Base-by-base conservation (phyloP, 306 rosid genomes). In the Begonia fuchsioides region DNA sequence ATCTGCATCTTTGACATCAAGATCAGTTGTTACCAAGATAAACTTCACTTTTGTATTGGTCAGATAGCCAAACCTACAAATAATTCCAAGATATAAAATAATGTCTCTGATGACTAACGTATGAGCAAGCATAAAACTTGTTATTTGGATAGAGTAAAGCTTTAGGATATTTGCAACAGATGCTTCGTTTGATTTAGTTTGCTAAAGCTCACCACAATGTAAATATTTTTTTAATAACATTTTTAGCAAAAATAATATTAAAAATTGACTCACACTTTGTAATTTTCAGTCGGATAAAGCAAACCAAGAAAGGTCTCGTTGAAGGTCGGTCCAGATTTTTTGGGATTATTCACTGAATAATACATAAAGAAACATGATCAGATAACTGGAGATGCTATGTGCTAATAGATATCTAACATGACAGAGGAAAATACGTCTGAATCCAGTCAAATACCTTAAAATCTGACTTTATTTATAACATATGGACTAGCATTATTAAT, bases 41-140 rank as follows among this genome's bases (percentile, higher is more conserved):
- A 90, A 82, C 74, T 90, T 90, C 68, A 90, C 98, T 71, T 85
- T 85, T 12, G 98, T 90, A 64, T 90, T 90, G 39, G 95, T 90
- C 73, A 90, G 67, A 67, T 90, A 90, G 35, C 98, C 98, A 47
- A 78, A 85, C 40, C 98, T 90, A 72, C 62, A 72, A 63, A 66
- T 17, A 19, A 64, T 11, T n/a, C 45, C 9, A 1, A 41, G 32
- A 44, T 44, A 26, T 59, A 52, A 16, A 49, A 48, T 17, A 13
- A n/a, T 9, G 0, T 1, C 6, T 0, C 32, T n/a, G n/a, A n/a
- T n/a, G n/a, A n/a, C n/a, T n/a, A n/a, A n/a, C n/a, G n/a, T n/a
- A n/a, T n/a, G n/a, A n/a, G n/a, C n/a, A n/a, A n/a, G n/a, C n/a
- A n/a, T n/a, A n/a, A n/a, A n/a, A n/a, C n/a, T n/a, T n/a, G n/a